Base-by-base conservation (phyloP, 306 rosid species). In the Astragalus glycyphyllos region DNA sequence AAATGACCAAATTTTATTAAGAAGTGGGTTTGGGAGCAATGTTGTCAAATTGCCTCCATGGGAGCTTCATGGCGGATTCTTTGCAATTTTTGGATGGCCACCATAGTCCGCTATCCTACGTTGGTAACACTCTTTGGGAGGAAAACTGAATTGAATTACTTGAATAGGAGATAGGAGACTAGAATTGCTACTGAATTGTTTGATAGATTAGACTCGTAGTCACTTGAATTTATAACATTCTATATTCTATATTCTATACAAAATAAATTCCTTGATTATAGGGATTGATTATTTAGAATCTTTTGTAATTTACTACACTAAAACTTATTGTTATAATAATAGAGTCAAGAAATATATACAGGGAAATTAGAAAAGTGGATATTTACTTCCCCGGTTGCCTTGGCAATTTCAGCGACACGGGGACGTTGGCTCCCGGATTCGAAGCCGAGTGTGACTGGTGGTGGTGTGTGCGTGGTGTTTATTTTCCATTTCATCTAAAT, bases 161-260 rank as follows among this genome's bases (percentile, higher is more conserved):
- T 9, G n/a, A 37, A 9, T 59, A 59, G 65, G 15, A 37, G 47
- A 9, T 59, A 35, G 65, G 15, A 37, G 47, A 35, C 47, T 37
- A 13, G 45, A 59, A 59, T 13, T 58, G 29, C 7, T 35, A 13
- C 65, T 12, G 3, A 58, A 35, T 37, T 37, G 47, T 26, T 59
- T 59, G 37, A 14, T 59, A 15, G 31, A 59, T 37, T 9, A 35
- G 65, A 58, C 23, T 37, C n/a, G n/a, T 59, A 15, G 65, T 58
- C 11, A 35, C 47, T 59, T 59, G 14, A 37, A 9, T 35, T 15
- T 37, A 59, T 37, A 15, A 35, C 32, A 59, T 1, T 37, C 13
- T n/a, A n/a, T n/a, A n/a, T n/a, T n/a, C n/a, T n/a, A n/a, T n/a
- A n/a, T n/a, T 59, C 10, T 59, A 26, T 45, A 37, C 29, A 4